Evolutionary conservation across 1,284 basidiomycete species (phyloP).

Genomic region (Mycosarcoma mackinlayi): DNA sequence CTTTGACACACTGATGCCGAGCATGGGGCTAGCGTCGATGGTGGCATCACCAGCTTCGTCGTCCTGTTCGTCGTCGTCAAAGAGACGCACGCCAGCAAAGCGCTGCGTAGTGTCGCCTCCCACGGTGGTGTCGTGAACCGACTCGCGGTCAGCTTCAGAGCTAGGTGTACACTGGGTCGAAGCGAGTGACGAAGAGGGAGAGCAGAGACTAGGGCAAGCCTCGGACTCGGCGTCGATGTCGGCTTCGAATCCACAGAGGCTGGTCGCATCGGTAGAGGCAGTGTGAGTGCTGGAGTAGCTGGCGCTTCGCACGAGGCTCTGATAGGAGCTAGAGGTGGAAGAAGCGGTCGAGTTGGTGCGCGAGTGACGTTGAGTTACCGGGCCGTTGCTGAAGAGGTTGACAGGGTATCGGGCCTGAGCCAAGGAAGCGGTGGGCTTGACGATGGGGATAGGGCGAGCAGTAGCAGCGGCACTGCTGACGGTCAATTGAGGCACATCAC

Average conservation of each 20-base stretch:
- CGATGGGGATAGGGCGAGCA: constrained; percentile 35
- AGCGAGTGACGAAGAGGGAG: constrained; percentile 18
- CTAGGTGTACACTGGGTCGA: constrained; percentile 27
- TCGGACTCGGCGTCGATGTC: constrained; percentile 20
- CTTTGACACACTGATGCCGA: constrained; percentile 27
- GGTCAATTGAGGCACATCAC: constrained; percentile 23
- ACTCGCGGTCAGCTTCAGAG: constrained; percentile 10
- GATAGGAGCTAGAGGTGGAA: constrained; percentile 18
- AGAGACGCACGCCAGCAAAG: constrained; percentile 39
- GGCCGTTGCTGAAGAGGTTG: constrained; percentile 11
- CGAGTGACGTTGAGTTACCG: constrained; percentile 5
- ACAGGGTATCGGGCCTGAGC: constrained; percentile 19
- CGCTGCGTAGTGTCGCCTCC: constrained; percentile 28
- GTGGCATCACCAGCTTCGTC: constrained; percentile 42
- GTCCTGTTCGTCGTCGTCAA: constrained; percentile 25
- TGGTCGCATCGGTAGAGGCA: constrained; percentile 42
- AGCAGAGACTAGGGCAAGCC: constrained; percentile 44
- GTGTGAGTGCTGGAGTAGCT: constrained; percentile 36
- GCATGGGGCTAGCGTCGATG: constrained; percentile 25
- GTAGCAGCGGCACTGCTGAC: constrained; percentile 16
- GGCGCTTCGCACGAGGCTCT: constrained; percentile 31
- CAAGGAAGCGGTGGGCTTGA: constrained; percentile 20
- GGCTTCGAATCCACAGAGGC: constrained; percentile 10
- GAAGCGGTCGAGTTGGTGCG: constrained; percentile 30
- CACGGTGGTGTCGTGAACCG: constrained; percentile 33